These are phyloP conservation scores for Syncephalis fuscata DNA, from an alignment of 371 early-diverging fungal species.

Conservation along the genomic window DNA sequence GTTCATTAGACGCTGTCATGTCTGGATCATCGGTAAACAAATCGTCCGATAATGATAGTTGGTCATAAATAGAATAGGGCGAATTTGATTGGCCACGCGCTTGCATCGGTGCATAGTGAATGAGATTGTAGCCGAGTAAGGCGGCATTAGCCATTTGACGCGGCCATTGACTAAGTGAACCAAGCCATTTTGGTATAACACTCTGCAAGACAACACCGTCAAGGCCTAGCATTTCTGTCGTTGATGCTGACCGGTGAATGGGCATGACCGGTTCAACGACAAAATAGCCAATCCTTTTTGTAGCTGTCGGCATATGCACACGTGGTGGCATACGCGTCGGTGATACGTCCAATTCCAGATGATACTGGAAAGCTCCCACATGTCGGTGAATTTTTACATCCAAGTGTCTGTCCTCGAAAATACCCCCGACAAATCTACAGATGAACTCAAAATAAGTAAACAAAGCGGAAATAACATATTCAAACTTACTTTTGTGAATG, in stretches of 20 bases:
- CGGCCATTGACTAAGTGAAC: slow-evolving; percentile 63
- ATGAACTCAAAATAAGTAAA: background rate
- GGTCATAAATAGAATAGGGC: slow-evolving; percentile 90
- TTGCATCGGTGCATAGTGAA: slow-evolving; percentile 91
- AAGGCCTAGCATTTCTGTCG: slow-evolving; percentile 22
- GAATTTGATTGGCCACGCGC: slow-evolving; percentile 81
- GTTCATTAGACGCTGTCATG: slow-evolving; percentile 29
- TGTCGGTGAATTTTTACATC: background rate
- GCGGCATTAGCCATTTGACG: slow-evolving; percentile 44
- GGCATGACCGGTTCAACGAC: slow-evolving; percentile 73
- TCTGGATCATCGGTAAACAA: slow-evolving; percentile 41
- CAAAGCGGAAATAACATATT: background rate
- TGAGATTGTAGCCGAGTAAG: slow-evolving; percentile 83
- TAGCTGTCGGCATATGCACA: background rate
- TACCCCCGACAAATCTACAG: background rate
- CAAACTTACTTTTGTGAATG: slow-evolving; percentile 15
- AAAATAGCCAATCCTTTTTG: slow-evolving; percentile 37
- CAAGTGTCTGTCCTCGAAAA: no score
- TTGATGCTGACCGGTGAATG: slow-evolving; percentile 9
- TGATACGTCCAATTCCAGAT: background rate
- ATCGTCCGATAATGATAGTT: slow-evolving; percentile 67
- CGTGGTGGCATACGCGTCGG: background rate
- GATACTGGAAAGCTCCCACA: background rate
- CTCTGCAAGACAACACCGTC: slow-evolving; percentile 79
- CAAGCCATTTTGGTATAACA: slow-evolving; percentile 91